Conservation (phyloP, 805 yeast species). For the Metschnikowia cerradonensis region DNA sequence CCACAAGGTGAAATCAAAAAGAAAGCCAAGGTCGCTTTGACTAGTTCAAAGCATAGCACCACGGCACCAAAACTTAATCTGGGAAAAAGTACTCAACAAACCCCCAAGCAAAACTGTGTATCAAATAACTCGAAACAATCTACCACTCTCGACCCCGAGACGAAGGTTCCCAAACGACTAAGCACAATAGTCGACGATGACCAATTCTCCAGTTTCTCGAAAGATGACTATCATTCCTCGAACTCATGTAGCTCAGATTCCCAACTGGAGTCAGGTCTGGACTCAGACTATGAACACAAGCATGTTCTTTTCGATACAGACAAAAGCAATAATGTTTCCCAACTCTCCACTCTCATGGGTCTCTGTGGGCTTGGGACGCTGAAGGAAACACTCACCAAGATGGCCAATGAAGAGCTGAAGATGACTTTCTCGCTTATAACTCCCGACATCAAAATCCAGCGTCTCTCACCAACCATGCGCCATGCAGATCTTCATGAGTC, state of each 20-base stretch:
- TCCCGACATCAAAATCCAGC: conserved; percentile 20
- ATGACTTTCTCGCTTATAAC: conserved; percentile 30
- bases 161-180: conserved; percentile 12
- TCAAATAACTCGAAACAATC: not conserved
- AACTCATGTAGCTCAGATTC: not conserved
- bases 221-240: conserved; percentile 13
- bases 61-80: not conserved
- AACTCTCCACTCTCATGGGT: conserved; percentile 30
- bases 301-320: conserved; percentile 24
- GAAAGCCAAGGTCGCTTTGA: not conserved
- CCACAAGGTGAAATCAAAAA: not conserved
- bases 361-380: conserved; percentile 29
- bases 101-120: not conserved
- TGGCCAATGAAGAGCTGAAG: conserved; percentile 33
- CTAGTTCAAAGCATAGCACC: not conserved
- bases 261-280: not conserved
- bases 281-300: conserved; percentile 18
- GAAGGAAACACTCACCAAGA: conserved; percentile 15
- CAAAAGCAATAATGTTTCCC: conserved; percentile 17
- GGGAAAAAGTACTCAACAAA: not conserved
- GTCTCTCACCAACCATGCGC: conserved; percentile 22
- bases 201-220: conserved; percentile 16
- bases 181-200: conserved; percentile 29
- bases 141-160: not conserved
- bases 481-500: conserved; percentile 19